phyloP scores from a whole-genome alignment of 75 land plant genomes.

The Pinus tabuliformis region DNA sequence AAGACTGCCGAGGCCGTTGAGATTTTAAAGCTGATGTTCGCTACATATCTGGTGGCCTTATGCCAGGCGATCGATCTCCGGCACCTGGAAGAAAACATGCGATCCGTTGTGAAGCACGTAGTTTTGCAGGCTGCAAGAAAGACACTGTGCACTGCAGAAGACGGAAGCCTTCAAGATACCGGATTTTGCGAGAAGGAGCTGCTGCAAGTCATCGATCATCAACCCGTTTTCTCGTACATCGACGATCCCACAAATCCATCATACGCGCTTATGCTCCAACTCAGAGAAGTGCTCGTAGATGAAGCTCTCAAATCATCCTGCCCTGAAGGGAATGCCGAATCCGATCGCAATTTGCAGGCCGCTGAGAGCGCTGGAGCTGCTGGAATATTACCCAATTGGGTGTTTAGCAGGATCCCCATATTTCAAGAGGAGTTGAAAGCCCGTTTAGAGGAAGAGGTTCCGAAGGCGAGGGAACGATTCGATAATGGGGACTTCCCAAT shows the following conservation, averaged over 20 bases:
- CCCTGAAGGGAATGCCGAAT: neutral
- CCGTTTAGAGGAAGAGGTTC: constrained; percentile 23
- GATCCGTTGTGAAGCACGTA: constrained; percentile 25
- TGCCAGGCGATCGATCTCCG: constrained; percentile 17
- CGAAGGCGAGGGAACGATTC: constrained; percentile 37
- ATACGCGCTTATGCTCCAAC: constrained; percentile 41
- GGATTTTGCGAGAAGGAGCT: constrained; percentile 46
- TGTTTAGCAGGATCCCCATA: constrained; percentile 29
- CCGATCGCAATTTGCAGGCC: neutral
- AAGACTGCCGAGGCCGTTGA: constrained; percentile 76
- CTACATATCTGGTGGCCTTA: constrained; percentile 15
- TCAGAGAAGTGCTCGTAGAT: constrained; percentile 43
- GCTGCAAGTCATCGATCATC: constrained; percentile 29
- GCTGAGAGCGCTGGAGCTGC: constrained; percentile 6
- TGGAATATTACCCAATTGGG: neutral
- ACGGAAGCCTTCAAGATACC: constrained; percentile 17
- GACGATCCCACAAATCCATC: constrained; percentile 41
- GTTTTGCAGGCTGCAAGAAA: constrained; percentile 22
- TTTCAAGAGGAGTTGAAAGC: constrained; percentile 34
- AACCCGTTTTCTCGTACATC: constrained; percentile 39
- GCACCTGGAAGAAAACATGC: constrained; percentile 50
- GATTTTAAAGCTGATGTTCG: constrained; percentile 23
- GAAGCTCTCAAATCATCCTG: constrained; percentile 11
- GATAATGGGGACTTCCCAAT: constrained; percentile 37
- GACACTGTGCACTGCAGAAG: constrained; percentile 21